A percentile compares a stretch with the other conserved stretches of the same genome.
phyloP scores from a whole-genome alignment of 352 stramenopile species.

The Pythium guiyangense region DNA sequence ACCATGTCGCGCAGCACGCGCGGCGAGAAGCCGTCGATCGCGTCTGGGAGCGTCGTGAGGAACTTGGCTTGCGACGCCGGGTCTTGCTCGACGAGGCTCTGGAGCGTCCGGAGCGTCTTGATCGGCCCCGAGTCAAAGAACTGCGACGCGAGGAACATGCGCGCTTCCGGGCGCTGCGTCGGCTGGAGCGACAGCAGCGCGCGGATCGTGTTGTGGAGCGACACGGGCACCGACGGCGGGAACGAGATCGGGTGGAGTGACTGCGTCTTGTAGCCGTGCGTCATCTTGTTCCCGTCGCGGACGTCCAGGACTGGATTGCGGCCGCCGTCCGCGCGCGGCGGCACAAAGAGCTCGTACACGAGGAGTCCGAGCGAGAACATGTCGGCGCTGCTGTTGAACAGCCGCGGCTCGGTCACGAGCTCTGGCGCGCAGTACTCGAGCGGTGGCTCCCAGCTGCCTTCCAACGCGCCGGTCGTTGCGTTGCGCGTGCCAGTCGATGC shows the following conservation, averaged over 20 bases:
- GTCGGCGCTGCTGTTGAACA: conserved; percentile 77
- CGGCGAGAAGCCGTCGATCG: conserved; percentile 74
- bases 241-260: conserved; percentile 87
- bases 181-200: conserved; percentile 64
- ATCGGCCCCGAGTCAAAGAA: conserved; percentile 87
- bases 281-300: conserved; percentile 86
- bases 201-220: conserved; percentile 83
- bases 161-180: conserved; percentile 55
- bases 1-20: conserved; percentile 84
- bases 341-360: conserved; percentile 83
- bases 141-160: conserved; percentile 71
- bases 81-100: conserved; percentile 83
- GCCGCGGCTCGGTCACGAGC: conserved; percentile 73
- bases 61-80: conserved; percentile 80
- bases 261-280: conserved; percentile 85
- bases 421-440: conserved; percentile 87
- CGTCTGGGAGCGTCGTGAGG: conserved; percentile 59
- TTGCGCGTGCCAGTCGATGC: conserved; percentile 47
- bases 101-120: conserved; percentile 75
- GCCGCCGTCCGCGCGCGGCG: conserved; percentile 68
- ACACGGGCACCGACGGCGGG: conserved; percentile 63
- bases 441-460: conserved; percentile 76
- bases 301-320: conserved; percentile 81
- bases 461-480: conserved; percentile 36
- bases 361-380: conserved; percentile 87